Conservation (phyloP, 257 asterid genomes). For the Jacaranda copaia region DNA sequence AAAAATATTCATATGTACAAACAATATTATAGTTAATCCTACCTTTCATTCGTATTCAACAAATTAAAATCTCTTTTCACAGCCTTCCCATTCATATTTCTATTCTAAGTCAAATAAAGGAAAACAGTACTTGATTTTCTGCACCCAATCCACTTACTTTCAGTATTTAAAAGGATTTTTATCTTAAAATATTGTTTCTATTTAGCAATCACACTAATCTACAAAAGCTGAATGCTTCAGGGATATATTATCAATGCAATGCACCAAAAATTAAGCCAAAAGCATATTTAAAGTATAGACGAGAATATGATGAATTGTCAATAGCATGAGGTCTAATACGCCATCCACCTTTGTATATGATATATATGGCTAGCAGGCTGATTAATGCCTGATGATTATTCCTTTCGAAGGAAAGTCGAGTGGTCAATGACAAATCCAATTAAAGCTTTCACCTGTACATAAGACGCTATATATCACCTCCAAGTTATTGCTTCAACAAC, state of each 20-base stretch:
- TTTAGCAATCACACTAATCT: not conserved
- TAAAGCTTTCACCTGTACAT: not conserved
- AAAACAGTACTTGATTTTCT: not conserved
- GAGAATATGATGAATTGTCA: not conserved
- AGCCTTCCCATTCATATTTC: not conserved
- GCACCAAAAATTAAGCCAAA: not conserved
- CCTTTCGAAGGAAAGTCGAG: not conserved
- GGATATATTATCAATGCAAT: not conserved
- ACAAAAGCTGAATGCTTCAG: slow-evolving; percentile 3
- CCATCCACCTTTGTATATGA: not conserved
- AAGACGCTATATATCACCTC: not conserved
- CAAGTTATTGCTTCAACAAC: not conserved
- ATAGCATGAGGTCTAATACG: not conserved
- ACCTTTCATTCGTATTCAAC: too few relatives aligned
- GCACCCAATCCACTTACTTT: not conserved
- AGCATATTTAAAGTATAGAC: not conserved
- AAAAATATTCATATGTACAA: not conserved
- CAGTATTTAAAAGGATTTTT: not conserved
- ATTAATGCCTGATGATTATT: not conserved
- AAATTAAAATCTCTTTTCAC: not conserved
- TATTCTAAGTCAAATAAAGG: not conserved
- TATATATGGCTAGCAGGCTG: not conserved
- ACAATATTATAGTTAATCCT: not conserved
- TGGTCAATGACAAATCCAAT: not conserved
- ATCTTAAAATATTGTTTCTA: not conserved